These are phyloP conservation scores for Sorghum bicolor DNA, from an alignment of 176 grass and related monocot species.

Conservation along the genomic window Sorghum_bicolor_NCBIv3 NC_012878.2:55464501-55465000, in stretches of 20 bases:
- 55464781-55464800: background rate
- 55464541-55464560: background rate
- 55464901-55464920: too few species aligned
- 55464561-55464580: conserved; percentile 42
- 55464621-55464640: conserved; percentile 31
- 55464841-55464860: too few species aligned
- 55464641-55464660: background rate
- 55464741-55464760: background rate
- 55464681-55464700: background rate
- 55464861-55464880: too few species aligned
- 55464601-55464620: conserved; percentile 68
- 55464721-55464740: conserved; percentile 4
- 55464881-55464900: too few species aligned
- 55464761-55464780: background rate
- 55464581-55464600: conserved; percentile 26
- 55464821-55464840: too few species aligned
- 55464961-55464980: too few species aligned
- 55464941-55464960: too few species aligned
- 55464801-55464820: background rate
- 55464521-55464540: conserved; percentile 34
- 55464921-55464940: too few species aligned
- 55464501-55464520: background rate
- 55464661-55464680: background rate
- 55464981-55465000: too few species aligned
- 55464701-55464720: conserved; percentile 40